Evolutionary conservation across 1,139 yeast species (phyloP), one percentile per base, ranked within the genome.

Genomic region (Taphrina wiesneri): DNA sequence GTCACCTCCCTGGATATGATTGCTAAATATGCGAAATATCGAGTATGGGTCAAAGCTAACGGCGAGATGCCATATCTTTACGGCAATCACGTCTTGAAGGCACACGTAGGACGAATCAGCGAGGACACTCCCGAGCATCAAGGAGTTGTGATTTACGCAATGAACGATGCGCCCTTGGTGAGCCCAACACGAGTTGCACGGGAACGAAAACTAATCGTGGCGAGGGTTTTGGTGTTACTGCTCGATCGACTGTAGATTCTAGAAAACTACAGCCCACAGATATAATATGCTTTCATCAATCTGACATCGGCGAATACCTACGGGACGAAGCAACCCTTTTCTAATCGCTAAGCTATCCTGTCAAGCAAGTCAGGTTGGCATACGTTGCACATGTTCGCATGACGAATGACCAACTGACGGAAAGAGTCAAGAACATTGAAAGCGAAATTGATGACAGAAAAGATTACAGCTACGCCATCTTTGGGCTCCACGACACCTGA

Each of bases 61-160:
- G 99, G 99, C 72, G 99, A 93, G 78, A 95, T 95, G 99, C 98
- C 99, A 9, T 95, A 87, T 76, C 80, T 93, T 70, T 93, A 95
- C 74, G 99, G 99, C 51, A 93, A 93, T 79, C 97, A 93, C 76
- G 95, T 93, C 26, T 82, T 93, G 72, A 95, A 95, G 76, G 99
- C 99, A 15, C 99, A 93, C 75, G 83, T 93, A 68, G 99, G 99
- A 45, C 87, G 92, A 74, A 91, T 93, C 89, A 88, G 96, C 66
- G 99, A 93, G 71, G 98, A 95, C 75, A 90, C 93, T 67, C 98
- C 99, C 39, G 98, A 93, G 77, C 99, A 95, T 75, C 96, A 97
- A 1, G 99, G 99, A 73, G 92, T 93, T 39, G 83, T 95, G 71
- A 87, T 93, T 15, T 90, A 83, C 73, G 87, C 96, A 15, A 95